Conservation (phyloP, 306 rosid species). For the Leucaena leucocephala region DNA sequence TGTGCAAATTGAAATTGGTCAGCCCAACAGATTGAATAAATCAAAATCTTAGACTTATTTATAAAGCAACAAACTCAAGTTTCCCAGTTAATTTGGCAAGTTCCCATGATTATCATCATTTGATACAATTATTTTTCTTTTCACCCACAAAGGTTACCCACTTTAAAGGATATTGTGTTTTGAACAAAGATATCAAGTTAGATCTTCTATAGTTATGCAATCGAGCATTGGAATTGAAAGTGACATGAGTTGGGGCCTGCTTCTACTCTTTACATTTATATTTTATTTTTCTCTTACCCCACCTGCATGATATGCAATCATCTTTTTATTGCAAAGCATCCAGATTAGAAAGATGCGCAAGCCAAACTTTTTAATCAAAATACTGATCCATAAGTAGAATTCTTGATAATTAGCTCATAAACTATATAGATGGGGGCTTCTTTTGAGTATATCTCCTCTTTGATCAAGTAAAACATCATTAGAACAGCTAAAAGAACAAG, state of each 20-base stretch:
- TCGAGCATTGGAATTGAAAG: neutral
- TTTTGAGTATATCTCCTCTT: slow-evolving; percentile 17
- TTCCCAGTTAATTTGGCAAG: slow-evolving; percentile 8
- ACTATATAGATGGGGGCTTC: slow-evolving; percentile 24
- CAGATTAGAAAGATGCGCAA: neutral
- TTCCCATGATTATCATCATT: slow-evolving; percentile 19
- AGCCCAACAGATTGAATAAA: neutral
- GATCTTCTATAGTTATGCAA: neutral
- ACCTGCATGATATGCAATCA: neutral
- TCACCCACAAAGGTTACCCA: neutral
- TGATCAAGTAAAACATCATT: slow-evolving; percentile 17
- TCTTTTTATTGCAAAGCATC: neutral
- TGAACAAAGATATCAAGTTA: neutral
- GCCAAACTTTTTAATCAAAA: slow-evolving; percentile 23
- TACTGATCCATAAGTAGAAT: slow-evolving; percentile 5
- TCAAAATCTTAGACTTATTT: slow-evolving; percentile 16
- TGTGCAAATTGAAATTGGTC: slow-evolving; percentile 6
- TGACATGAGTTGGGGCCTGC: neutral
- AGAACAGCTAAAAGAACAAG: slow-evolving; percentile 28
- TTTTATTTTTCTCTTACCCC: neutral
- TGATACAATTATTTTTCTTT: slow-evolving; percentile 7
- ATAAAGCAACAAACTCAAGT: slow-evolving; percentile 16
- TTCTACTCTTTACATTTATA: neutral
- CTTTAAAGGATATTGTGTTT: neutral
- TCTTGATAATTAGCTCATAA: slow-evolving; percentile 3